A percentile compares a stretch with the other conserved stretches of the same genome.
phyloP scores from a whole-genome alignment of 78 protist species.

The Chrysochromulina parva region DNA sequence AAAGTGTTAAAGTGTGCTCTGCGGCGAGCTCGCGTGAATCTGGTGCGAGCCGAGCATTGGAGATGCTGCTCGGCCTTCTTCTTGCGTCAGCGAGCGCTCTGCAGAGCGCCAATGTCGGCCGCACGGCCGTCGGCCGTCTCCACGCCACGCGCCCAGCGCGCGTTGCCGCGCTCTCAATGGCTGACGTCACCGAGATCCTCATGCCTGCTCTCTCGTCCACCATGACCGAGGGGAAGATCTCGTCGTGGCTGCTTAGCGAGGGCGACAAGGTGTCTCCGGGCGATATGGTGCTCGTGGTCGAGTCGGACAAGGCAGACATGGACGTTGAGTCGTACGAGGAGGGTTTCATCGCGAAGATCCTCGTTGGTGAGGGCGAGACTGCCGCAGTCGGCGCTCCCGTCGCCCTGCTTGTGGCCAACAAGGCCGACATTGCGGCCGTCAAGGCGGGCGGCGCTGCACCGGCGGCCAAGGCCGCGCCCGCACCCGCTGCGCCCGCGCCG shows the following conservation, averaged over 20 bases:
- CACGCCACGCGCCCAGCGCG: no score
- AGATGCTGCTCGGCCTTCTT: no score
- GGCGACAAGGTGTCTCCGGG: slow-evolving; percentile 38
- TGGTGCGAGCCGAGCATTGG: no score
- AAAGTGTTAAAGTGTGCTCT: no score
- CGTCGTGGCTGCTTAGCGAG: neutral
- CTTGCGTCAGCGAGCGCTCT: no score
- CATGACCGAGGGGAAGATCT: slow-evolving; percentile 36
- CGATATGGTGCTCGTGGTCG: slow-evolving; percentile 39
- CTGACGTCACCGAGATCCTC: neutral
- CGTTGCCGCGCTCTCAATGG: no score
- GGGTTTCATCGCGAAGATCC: slow-evolving; percentile 28
- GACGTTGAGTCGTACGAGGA: slow-evolving; percentile 40
- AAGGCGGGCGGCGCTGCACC: neutral
- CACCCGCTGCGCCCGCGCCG: neutral
- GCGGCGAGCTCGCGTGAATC: no score
- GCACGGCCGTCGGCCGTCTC: no score
- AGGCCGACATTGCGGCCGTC: slow-evolving; percentile 9
- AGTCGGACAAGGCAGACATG: slow-evolving; percentile 49
- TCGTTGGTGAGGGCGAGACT: slow-evolving; percentile 35
- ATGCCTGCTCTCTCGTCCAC: slow-evolving; percentile 44
- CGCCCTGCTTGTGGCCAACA: neutral
- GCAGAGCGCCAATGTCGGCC: no score
- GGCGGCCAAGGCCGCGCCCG: neutral
- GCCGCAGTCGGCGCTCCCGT: slow-evolving; percentile 33